Base-by-base conservation (phyloP, 1,139 yeast species). In the Nematodospora anomalae region DNA sequence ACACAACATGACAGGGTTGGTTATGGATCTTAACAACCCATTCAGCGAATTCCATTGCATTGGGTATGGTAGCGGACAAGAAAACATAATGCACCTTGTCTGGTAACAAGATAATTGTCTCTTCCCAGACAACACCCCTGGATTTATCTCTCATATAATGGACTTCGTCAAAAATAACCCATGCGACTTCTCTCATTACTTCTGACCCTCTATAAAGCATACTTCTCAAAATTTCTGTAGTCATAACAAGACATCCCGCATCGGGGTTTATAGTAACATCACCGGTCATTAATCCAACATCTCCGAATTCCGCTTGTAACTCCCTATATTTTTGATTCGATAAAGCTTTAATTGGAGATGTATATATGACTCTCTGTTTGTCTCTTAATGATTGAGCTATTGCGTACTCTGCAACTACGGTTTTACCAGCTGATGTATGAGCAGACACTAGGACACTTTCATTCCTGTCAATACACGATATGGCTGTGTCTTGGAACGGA, bases 91-190 rank as follows among this genome's bases (percentile, higher is more conserved):
- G 86, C 29, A 94, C 96, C 64, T 92, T 94, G 53, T 90, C 96
- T 3, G 99, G 99, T 38, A 92, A 72, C 65, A 92, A 74, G 45
- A 92, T 92, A 48, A 92, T 92, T 14, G 96, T 94, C 64, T 92
- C 99, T 67, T 92, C 99, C 99, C 99, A 92, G 26, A 92, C 98
- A 31, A 92, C 99, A 58, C 99, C 99, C 65, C 99, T 80, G 46
- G 89, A 92, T 51, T 87, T 83, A 59, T 89, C 97, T 68, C 95
- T 82, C 81, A 90, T 90, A 61, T 90, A 90, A 67, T 90, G 97
- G 30, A 90, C 96, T 57, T 90, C 97, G 63, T 89, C 97, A 52
- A 90, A 90, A 28, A 90, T 82, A 34, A 90, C 97, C 87, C 94
- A 90, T 9, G 95, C 97, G 33, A 90, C 97, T 68, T 90, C 97